These are phyloP conservation scores for Castanopsis chinensis DNA, from an alignment of 306 rosid species.

Conservation along the genomic window DNA sequence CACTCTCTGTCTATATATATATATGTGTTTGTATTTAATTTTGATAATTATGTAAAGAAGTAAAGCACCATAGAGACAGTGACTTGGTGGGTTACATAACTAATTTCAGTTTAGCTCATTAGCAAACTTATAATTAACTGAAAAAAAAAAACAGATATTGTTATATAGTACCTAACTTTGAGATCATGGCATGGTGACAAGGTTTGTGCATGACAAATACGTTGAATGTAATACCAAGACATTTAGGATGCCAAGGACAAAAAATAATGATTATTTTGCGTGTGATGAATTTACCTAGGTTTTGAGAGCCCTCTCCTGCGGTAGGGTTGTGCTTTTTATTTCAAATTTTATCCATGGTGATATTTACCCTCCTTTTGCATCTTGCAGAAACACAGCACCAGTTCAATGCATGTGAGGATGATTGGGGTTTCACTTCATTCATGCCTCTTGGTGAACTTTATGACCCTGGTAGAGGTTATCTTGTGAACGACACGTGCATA, in stretches of 20 bases:
- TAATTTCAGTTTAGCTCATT: too few relatives aligned
- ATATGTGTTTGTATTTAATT: too few relatives aligned
- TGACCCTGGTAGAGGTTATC: conserved; percentile 35
- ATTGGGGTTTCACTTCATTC: conserved; percentile 41
- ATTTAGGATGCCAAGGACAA: neutral
- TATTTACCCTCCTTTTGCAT: neutral
- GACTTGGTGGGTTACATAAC: too few relatives aligned
- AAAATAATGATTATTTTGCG: neutral
- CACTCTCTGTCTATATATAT: rapidly evolving
- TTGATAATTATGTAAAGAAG: too few relatives aligned
- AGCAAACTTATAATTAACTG: too few relatives aligned
- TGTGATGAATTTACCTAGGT: neutral
- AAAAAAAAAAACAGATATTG: too few relatives aligned
- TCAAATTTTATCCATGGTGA: neutral
- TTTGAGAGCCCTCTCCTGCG: neutral
- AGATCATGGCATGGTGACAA: neutral
- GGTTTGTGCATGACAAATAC: neutral
- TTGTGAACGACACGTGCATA: conserved; percentile 32
- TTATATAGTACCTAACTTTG: too few relatives aligned
- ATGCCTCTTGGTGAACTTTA: conserved; percentile 41
- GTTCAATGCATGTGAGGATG: conserved; percentile 38
- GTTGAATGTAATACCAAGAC: neutral
- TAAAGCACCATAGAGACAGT: too few relatives aligned
- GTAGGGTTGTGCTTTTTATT: neutral
- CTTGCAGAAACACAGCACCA: conserved; percentile 39